These are phyloP conservation scores for Auriculariales sp. DNA, from an alignment of 768 basidiomycete genomes.

Conservation along the genomic window DNA sequence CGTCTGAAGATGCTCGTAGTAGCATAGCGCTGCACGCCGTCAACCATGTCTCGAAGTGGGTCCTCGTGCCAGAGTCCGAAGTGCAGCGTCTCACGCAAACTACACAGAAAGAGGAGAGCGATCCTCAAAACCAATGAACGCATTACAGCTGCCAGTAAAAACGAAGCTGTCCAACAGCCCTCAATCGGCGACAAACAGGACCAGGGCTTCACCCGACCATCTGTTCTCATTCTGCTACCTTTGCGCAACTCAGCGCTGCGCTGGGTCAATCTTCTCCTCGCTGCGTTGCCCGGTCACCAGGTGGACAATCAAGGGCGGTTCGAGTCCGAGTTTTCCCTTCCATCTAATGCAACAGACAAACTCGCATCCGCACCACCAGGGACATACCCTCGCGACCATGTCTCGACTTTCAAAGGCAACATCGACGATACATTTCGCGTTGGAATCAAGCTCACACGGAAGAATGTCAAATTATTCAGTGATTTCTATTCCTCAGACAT, in stretches of 20 bases:
- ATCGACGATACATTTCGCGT: constrained; percentile 89
- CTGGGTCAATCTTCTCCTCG: constrained; percentile 69
- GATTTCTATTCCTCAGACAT: constrained; percentile 87
- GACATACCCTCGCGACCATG: constrained; percentile 75
- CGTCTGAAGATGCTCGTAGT: constrained; percentile 49
- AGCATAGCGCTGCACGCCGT: constrained; percentile 64
- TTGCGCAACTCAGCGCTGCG: constrained; percentile 78
- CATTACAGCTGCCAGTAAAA: constrained; percentile 54
- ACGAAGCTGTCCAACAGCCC: constrained; percentile 32
- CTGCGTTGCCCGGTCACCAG: constrained; percentile 67
- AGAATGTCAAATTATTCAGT: constrained; percentile 81
- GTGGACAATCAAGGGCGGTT: constrained; percentile 84
- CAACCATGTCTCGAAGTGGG: constrained; percentile 82
- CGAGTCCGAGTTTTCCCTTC: constrained; percentile 66
- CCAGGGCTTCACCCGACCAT: constrained; percentile 95
- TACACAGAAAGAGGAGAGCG: constrained; percentile 69
- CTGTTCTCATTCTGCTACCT: constrained; percentile 80
- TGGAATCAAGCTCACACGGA: constrained; percentile 84
- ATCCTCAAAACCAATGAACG: constrained; percentile 92
- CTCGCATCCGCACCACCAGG: constrained; percentile 57
- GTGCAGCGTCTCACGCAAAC: neutral
- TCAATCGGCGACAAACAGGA: constrained; percentile 70
- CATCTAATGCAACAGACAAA: constrained; percentile 68
- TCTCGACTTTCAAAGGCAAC: constrained; percentile 92
- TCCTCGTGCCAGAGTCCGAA: neutral